Evolutionary conservation across 2,329 filamentous ascomycete species (phyloP), one percentile per base, ranked within the genome.

Genomic region (Xylariales sp.): DNA sequence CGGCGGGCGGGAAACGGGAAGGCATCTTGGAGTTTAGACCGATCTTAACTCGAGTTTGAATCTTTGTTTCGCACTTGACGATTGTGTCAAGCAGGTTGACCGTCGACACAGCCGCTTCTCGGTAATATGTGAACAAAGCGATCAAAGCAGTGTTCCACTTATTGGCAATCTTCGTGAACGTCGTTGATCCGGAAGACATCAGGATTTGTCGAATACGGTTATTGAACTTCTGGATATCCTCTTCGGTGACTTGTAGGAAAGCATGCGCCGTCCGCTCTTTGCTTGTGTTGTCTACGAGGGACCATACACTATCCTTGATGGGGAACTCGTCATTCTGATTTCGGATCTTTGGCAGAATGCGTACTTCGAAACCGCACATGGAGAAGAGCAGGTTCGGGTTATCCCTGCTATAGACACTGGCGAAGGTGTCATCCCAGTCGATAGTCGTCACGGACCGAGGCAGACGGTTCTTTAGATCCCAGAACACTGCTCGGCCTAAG

Each of bases 121-220:
- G 88, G 61, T 98, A 98, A 66, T 98, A 98, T 0, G 93, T 97
- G 68, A 98, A 98, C 19, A 98, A 77, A 1, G 93, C 90, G 56
- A 98, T 98, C 51, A 98, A 67, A 1, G 88, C 93, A 0, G 93
- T 98, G 66, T 98, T 98, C 93, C 94, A 98, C 69, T 98, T 98
- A 69, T 98, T 98, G 34, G 94, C 93, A 58, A 98, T 98, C 76
- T 98, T 98, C 33, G 93, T 98, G 68, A 98, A 98, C 0, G 93
- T 98, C 0, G 93, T 98, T 4, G 88, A 95, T n/a, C 93, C 94
- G 44, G 93, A 97, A 9, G 91, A 97, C 93, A 98, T 98, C 43
- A 98, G 75, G 60, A 98, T 98, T 59, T 98, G 93, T 45, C 93
- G 82, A 58, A 98, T 98, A 31, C 94, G 84, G 64, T 98, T 98